Base-by-base conservation (phyloP, 2,329 filamentous ascomycete species). In the Cladosporium sp. region DNA sequence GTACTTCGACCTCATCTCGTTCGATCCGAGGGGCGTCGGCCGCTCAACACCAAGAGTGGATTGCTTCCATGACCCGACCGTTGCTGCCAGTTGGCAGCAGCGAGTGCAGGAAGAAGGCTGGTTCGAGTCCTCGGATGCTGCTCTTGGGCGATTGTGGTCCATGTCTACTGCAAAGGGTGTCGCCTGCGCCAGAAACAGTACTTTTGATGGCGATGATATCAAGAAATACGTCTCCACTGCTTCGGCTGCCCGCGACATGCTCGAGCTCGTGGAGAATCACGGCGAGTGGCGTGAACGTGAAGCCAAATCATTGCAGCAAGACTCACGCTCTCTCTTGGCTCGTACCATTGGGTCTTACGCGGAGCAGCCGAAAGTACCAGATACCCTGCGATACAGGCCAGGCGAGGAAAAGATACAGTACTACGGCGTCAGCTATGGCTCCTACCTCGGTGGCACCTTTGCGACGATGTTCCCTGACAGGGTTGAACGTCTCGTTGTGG, bases 181-280 rank as follows among this genome's bases (percentile, higher is more conserved):
- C 44, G 70, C 68, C 57, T 77, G 75, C 60, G 71, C 72, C 8
- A 49, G 69, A 4, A 63, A 68, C 28, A 66, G 69, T n/a, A 44
- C 47, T n/a, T 71, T 71, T 2, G 69, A 70, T 10, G 72, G 72
- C 47, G 77, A 81, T 55, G 78, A 81, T 55, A 80, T 81, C 68
- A 78, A 78, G 69, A 73, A 77, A 63, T 82, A 81, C 69, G 74
- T 82, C 59, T 80, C 79, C n/a, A 84, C 83, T 0, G 80, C 81
- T 2, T 80, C 78, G 26, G 81, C 82, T 3, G 82, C 81, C 1
- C 74, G 79, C 34, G 83, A 85, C 67, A 84, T 85, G 81, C 72
- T 85, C 12, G 78, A 80, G 52, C 78, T 85, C 41, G 75, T 80
- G 11, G 82, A 85, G 68, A 64, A 60, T 34, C 79, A 81, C 65